Evolutionary conservation across 306 rosid genomes (phyloP).

Genomic region (Cercis canadensis): DNA sequence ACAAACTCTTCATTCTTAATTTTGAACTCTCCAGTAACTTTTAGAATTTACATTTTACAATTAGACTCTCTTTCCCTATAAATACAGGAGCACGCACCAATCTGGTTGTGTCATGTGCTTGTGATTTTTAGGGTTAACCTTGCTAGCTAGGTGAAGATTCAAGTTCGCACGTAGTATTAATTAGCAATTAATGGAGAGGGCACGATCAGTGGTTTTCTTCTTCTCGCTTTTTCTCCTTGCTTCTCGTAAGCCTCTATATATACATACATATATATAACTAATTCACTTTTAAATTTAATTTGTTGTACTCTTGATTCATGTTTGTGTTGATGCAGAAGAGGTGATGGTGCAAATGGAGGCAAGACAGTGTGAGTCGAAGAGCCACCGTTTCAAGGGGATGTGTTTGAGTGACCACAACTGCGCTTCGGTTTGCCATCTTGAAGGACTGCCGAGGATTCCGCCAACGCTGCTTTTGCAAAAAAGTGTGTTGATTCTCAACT

Average conservation of each 20-base stretch:
- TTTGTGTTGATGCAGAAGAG: no score
- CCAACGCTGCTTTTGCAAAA: constrained; percentile 64
- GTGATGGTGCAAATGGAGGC: constrained; percentile 48
- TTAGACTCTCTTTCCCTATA: constrained; percentile 33
- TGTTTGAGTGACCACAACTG: constrained; percentile 53
- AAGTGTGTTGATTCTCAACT: constrained; percentile 37
- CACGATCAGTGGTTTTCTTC: constrained; percentile 46
- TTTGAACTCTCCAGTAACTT: neutral
- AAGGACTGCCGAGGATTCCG: constrained; percentile 71
- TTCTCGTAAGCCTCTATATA: constrained; percentile 46
- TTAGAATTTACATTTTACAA: neutral
- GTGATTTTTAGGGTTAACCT: neutral
- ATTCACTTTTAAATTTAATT: neutral
- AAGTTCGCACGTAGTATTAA: no score
- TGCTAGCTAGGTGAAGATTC: no score
- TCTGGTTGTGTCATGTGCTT: neutral
- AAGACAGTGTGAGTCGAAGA: constrained; percentile 55
- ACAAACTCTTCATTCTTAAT: neutral
- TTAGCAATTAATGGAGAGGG: constrained; percentile 50
- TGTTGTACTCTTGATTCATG: constrained; percentile 8
- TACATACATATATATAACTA: neutral
- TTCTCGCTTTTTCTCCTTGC: constrained; percentile 46
- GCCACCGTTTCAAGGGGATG: constrained; percentile 50
- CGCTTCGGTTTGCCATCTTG: constrained; percentile 52
- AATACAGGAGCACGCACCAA: constrained; percentile 11